phyloP scores from a whole-genome alignment of 139 green algal genomes.

The Zygnema cylindricum region DNA sequence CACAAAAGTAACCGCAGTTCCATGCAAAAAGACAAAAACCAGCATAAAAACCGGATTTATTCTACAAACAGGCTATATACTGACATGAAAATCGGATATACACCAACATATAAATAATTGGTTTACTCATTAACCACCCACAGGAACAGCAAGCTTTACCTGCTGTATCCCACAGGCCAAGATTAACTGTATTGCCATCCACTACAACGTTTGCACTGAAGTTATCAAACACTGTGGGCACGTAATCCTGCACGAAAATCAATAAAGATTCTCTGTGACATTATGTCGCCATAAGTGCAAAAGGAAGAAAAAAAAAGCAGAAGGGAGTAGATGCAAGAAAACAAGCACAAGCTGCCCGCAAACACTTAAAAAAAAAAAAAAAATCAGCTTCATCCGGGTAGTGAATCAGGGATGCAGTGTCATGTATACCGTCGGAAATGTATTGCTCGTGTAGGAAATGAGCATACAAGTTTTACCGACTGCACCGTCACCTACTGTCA shows the following conservation, averaged over 20 bases:
- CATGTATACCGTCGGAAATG: slow-evolving; percentile 64
- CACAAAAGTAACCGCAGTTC: no score
- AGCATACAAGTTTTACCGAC: slow-evolving; percentile 70
- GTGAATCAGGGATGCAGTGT: neutral
- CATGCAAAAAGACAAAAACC: slow-evolving; percentile 31
- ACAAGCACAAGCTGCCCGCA: no score
- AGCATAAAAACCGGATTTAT: slow-evolving; percentile 5
- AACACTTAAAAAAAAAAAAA: no score
- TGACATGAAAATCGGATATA: no score
- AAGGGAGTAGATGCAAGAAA: no score
- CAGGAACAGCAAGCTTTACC: slow-evolving; percentile 42
- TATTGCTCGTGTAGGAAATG: slow-evolving; percentile 68
- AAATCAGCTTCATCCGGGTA: no score
- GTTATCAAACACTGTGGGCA: slow-evolving; percentile 70
- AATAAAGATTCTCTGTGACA: no score
- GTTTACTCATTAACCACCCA: no score
- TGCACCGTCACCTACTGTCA: slow-evolving; percentile 67
- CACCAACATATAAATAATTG: no score
- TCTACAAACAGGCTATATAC: no score
- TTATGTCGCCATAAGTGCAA: no score
- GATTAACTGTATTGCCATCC: slow-evolving; percentile 57
- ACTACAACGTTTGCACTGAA: slow-evolving; percentile 64
- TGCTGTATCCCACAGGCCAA: slow-evolving; percentile 65
- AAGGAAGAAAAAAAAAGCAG: no score
- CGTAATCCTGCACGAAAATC: slow-evolving; percentile 63